Base-by-base conservation (phyloP, 495 filamentous ascomycete species). In the Sporormia fimetaria region DNA sequence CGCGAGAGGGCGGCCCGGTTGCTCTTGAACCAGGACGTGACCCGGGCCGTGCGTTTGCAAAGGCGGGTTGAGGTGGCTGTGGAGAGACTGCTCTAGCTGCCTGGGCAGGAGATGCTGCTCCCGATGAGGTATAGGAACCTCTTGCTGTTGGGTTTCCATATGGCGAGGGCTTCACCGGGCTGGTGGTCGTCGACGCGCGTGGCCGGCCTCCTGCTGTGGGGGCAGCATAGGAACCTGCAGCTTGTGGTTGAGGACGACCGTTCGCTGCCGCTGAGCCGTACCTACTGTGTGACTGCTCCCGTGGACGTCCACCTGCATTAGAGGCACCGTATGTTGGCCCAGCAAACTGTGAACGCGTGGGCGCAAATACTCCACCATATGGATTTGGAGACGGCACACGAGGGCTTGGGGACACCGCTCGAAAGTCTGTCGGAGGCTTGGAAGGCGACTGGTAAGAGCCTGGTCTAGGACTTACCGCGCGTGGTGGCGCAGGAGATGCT, bases 61-160 rank as follows among this genome's bases (percentile, higher is more conserved):
- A 43, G 4, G 25, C 38, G 12, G 37, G 33, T 21, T 44, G 41
- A 17, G 39, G 1, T 5, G 49, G 77, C 57, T 63, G 75, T 59
- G 70, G 70, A 21, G 75, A 81, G 2, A 69, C 69, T 0, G 70
- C 69, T 36, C 79, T 59, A 26, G 69, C 66, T 26, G 61, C 61
- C 7, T 42, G 22, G 14, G 44, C 55, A 10, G 57, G 57, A n/a
- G 59, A 62, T 4, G 42, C 44, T 16, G 57, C 53, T 7, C 51
- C 47, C 14, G 76, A 79, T 22, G 66, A 61, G 37, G 79, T 70
- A 31, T 76, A 80, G 25, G 66, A 60, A 37, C 78, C 68, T 35
- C 68, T 67, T 25, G 63, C 68, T 35, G 65, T 65, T 28, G 69
- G 66, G 1, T 66, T 51, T 22, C 18, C 30, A 24, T 50, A 50